Evolutionary conservation across 768 basidiomycete species (phyloP).

Genomic region (Rhodotorula babjevae): DNA sequence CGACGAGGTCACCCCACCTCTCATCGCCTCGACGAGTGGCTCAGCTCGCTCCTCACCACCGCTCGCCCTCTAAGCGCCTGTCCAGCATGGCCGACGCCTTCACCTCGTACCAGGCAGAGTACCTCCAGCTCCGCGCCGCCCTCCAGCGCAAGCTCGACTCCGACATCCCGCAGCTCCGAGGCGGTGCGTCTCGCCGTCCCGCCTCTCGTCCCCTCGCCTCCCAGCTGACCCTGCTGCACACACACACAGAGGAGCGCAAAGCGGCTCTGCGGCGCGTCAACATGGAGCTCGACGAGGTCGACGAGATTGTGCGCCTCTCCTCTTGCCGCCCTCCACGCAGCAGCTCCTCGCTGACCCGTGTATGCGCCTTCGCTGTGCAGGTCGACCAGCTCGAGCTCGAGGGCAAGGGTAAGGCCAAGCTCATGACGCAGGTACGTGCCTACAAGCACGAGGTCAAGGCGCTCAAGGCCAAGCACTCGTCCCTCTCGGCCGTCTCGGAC

Average conservation of each 20-base stretch:
- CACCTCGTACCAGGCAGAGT: constrained; percentile 46
- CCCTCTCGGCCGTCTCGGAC: constrained; percentile 21
- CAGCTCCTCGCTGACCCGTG: no score
- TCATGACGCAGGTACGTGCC: constrained; percentile 20
- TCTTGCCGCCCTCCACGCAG: not conserved
- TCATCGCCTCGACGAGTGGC: no score
- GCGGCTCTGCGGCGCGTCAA: constrained; percentile 45
- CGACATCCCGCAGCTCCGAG: constrained; percentile 45
- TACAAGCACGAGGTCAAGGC: constrained; percentile 11
- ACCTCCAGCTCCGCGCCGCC: constrained; percentile 45
- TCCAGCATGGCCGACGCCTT: not conserved
- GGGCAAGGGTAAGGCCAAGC: constrained; percentile 20
- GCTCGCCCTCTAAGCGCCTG: not conserved
- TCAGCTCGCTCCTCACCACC: not conserved
- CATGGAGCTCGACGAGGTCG: constrained; percentile 50
- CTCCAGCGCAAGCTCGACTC: constrained; percentile 46
- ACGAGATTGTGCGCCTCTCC: constrained; percentile 48
- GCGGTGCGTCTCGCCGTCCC: constrained; percentile 43
- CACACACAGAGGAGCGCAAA: constrained; percentile 47
- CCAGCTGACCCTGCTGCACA: not conserved
- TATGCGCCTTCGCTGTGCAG: not conserved
- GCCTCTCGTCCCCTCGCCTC: not conserved
- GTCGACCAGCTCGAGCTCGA: constrained; percentile 34
- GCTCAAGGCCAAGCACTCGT: constrained; percentile 9
- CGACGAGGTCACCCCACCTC: no score